These are phyloP conservation scores for Acmispon strigosus DNA, from an alignment of 306 rosid genomes.

Conservation along the genomic window DNA sequence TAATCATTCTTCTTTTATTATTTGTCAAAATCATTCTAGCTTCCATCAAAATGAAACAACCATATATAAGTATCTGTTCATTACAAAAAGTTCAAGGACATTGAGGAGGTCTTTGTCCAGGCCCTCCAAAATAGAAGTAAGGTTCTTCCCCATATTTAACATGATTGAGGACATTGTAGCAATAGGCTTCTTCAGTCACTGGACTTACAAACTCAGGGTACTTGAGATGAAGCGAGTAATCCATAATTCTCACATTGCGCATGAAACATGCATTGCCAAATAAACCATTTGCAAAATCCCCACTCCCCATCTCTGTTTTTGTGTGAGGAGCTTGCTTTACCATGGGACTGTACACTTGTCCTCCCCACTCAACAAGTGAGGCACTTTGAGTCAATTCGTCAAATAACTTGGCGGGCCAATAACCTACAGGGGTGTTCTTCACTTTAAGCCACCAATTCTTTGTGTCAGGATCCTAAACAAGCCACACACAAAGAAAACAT, in stretches of 20 bases:
- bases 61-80: not conserved
- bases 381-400: constrained; percentile 22
- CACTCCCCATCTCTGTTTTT: constrained; percentile 62
- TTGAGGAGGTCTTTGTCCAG: constrained; percentile 27
- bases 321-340: constrained; percentile 49
- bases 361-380: constrained; percentile 57
- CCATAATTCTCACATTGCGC: constrained; percentile 28
- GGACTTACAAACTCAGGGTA: constrained; percentile 30
- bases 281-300: constrained; percentile 15
- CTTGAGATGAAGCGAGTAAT: constrained; percentile 36
- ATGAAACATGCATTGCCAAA: constrained; percentile 31
- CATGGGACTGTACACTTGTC: constrained; percentile 45
- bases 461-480: constrained; percentile 22
- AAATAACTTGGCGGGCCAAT: constrained; percentile 41
- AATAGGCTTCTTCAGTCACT: constrained; percentile 25
- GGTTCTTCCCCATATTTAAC: constrained; percentile 24
- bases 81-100: constrained; percentile 32
- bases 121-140: constrained; percentile 53
- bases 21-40: not conserved
- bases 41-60: not conserved
- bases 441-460: constrained; percentile 60
- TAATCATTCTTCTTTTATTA: not conserved
- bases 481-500: not conserved
- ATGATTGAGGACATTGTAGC: constrained; percentile 33
- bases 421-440: constrained; percentile 25